Base-by-base conservation (phyloP, 345 rosid species). In the Laguncularia racemosa region DNA sequence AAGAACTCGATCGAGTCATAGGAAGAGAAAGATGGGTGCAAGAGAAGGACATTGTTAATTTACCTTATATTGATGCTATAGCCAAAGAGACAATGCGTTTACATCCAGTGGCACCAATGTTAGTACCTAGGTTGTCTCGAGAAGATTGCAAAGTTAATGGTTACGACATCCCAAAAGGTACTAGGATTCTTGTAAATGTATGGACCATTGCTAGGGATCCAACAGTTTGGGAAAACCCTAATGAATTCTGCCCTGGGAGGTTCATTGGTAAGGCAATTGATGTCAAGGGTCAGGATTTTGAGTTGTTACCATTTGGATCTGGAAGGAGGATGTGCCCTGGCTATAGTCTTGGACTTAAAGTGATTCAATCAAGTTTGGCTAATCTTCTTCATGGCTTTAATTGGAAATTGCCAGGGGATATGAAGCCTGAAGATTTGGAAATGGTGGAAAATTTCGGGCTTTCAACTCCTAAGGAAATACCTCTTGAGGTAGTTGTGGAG, bases 241-340 rank as follows among this genome's bases (percentile, higher is more conserved):
- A 48, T 0, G 61, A 55, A 20, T 72, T 72, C 59, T 20, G 45
- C 17, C 75, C 75, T 1, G 67, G 65, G 40, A 65, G 75, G 60
- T 60, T 66, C 52, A 43, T 71, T 7, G 71, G 61, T 46, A 40
- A 44, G 50, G 61, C 23, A 9, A 14, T 66, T 3, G 67, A 66
- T 11, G 73, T 54, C 17, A 69, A 69, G 59, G 78, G 78, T 0
- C 76, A 78, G 66, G 80, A 78, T 67, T 78, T 67, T 16, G 71
- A 66, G 14, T 64, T 82, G 52, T 55, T 78, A 52, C 87, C 84
- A 0, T 82, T 82, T 33, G 87, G 78, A 13, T 23, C 78, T 0
- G 78, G 78, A 14, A 58, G 74, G 51, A 61, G 78, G 56, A 69
- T 71, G 20, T 73, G 73, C 15, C 73, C 68, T 0, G 74, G 78